These are phyloP conservation scores for Colletotrichum lindemuthianum DNA, from an alignment of 2,329 filamentous ascomycete species.

Conservation along the genomic window DNA sequence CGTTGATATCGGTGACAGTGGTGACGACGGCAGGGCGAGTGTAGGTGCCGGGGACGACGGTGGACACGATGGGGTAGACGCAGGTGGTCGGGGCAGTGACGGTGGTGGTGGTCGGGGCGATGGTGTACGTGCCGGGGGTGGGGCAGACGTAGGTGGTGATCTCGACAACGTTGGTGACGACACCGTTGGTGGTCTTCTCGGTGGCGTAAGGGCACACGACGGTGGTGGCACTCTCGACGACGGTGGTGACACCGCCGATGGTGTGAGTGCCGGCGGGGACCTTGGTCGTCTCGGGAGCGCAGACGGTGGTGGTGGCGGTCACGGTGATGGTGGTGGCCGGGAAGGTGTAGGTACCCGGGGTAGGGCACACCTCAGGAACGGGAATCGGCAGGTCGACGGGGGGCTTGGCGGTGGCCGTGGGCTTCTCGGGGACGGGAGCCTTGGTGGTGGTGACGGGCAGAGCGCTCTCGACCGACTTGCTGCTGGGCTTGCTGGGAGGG, in stretches of 20 bases:
- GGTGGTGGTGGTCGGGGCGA: conserved; percentile 74
- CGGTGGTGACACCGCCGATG: conserved; percentile 76
- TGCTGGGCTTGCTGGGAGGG: conserved; percentile 42
- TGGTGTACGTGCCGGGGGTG: conserved; percentile 78
- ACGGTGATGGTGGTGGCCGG: conserved; percentile 77
- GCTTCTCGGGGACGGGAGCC: conserved; percentile 39
- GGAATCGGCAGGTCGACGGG: conserved; percentile 63
- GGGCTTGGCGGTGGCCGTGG: conserved; percentile 52
- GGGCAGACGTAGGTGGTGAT: conserved; percentile 80
- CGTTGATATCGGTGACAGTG: conserved; percentile 75
- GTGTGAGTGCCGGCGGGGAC: conserved; percentile 74
- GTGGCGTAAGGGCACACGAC: conserved; percentile 77
- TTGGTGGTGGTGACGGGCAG: conserved; percentile 39
- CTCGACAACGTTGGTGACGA: conserved; percentile 73
- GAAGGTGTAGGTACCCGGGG: conserved; percentile 79
- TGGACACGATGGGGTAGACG: conserved; percentile 73
- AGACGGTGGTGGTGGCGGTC: conserved; percentile 73
- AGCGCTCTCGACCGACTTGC: too few relatives aligned
- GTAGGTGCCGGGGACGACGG: conserved; percentile 77
- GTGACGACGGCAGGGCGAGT: conserved; percentile 73
- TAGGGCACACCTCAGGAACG: conserved; percentile 64
- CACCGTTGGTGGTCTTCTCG: conserved; percentile 65
- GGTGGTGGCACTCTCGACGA: conserved; percentile 73
- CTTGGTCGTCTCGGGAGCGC: conserved; percentile 69
- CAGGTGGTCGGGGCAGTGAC: conserved; percentile 62